Conservation (phyloP, 768 basidiomycete species). For the Pleurotus salmoneostramineus region DNA sequence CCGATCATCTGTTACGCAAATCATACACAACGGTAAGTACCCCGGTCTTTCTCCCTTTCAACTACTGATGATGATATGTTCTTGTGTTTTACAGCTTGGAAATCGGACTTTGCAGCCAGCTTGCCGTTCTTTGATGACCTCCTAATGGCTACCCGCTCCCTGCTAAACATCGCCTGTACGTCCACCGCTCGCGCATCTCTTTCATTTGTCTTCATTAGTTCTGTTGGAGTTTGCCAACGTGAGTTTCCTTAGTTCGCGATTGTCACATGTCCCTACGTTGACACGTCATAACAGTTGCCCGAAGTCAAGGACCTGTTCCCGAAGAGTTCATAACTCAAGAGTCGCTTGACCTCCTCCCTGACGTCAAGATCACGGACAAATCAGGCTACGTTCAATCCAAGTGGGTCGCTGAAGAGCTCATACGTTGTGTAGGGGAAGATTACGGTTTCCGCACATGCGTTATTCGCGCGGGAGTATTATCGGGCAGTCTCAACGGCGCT, state of each 20-base stretch:
- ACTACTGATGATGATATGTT: too few species aligned
- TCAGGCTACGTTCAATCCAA: conserved; percentile 36
- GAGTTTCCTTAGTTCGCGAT: neutral
- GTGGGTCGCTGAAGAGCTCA: conserved; percentile 36
- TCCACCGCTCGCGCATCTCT: conserved; percentile 16
- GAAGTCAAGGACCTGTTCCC: neutral
- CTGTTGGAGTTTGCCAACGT: conserved; percentile 25
- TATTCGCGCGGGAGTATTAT: conserved; percentile 34
- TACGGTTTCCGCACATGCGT: conserved; percentile 23
- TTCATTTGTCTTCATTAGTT: conserved; percentile 26
- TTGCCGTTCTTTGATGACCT: conserved; percentile 24
- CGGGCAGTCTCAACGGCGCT: conserved; percentile 27
- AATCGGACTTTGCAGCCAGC: conserved; percentile 31
- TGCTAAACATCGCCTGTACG: conserved; percentile 27
- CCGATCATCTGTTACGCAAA: conserved; percentile 18
- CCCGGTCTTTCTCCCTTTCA: too few species aligned
- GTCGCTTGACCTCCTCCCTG: conserved; percentile 17
- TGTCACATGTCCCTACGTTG: too few species aligned
- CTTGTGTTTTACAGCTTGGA: conserved; percentile 25
- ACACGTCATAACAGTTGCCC: too few species aligned
- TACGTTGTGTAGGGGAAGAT: conserved; percentile 21
- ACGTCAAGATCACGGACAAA: conserved; percentile 19
- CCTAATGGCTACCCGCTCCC: conserved; percentile 22
- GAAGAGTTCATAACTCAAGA: neutral
- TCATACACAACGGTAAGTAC: conserved; percentile 17